These are phyloP conservation scores for Phaffia australis DNA, from an alignment of 768 basidiomycete genomes.

Conservation along the genomic window DNA sequence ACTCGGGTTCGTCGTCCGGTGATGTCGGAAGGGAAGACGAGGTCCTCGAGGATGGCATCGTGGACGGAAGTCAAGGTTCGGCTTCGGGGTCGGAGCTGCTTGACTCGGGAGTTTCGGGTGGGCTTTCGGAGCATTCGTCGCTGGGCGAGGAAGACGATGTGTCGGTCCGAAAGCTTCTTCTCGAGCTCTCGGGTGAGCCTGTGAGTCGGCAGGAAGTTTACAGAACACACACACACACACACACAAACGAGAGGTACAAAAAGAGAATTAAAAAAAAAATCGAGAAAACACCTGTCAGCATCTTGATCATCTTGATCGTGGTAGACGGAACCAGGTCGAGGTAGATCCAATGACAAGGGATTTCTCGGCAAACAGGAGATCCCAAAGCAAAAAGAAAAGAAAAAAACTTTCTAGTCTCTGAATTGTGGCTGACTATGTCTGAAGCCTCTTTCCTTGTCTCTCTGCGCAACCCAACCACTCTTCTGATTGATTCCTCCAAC, in stretches of 20 bases:
- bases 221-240: not conserved
- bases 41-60: slow-evolving; percentile 97
- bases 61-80: slow-evolving; percentile 95
- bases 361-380: not conserved
- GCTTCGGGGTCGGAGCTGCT: slow-evolving; percentile 92
- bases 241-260: too few species aligned
- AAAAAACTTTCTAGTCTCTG: too few species aligned
- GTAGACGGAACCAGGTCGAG: slow-evolving; percentile 1
- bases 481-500: too few species aligned
- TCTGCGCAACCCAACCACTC: not conserved
- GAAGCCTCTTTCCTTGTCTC: too few species aligned
- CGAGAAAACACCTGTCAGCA: not conserved
- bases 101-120: slow-evolving; percentile 78
- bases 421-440: too few species aligned
- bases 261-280: not conserved
- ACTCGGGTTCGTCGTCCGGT: slow-evolving; percentile 96
- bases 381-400: too few species aligned
- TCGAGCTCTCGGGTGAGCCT: slow-evolving; percentile 97
- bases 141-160: slow-evolving; percentile 97
- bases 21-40: slow-evolving; percentile 98
- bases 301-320: too few species aligned
- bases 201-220: slow-evolving; percentile 18
- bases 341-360: not conserved
- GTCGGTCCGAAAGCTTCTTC: slow-evolving; percentile 99
- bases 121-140: slow-evolving; percentile 97